Base-by-base conservation (phyloP, 2,329 filamentous ascomycete species). In the Penicillium decumbens region DNA sequence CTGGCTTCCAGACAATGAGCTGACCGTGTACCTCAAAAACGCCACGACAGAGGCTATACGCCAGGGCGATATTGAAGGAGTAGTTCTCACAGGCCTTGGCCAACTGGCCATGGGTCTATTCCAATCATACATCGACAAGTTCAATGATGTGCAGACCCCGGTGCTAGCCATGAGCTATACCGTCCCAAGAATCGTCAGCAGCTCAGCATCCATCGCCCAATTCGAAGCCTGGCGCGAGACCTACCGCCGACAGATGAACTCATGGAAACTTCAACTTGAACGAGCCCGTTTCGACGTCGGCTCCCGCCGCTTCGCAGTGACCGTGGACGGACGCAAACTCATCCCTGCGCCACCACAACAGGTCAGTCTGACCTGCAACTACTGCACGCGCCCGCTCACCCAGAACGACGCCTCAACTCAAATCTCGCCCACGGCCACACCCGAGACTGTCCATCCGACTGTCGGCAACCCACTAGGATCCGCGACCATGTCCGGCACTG, bases 181-280 rank as follows among this genome's bases (percentile, higher is more conserved):
- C 0, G 78, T 80, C 41, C 81, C 82, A 0, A 73, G 79, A 0
- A 82, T 82, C 62, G 73, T 84, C 51, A 75, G 77, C 55, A 78
- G 82, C 53, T 49, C 61, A 35, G 70, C 77, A 38, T 72, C 76
- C 56, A 75, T 80, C 53, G 54, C 73, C 0, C 77, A 77, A 49
- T 83, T 80, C 66, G 70, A 77, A 41, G 72, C 79, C 54, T 85
- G 82, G 82, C 79, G 79, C 54, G 78, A 83, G 51, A 77, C 76
- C 4, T 85, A 85, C 62, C 77, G 82, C 50, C 70, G 73, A 53
- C 76, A 79, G 47, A 80, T 85, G 69, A 82, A 84, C 58, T 74
- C 74, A 7, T 84, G 81, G 80, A 79, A 79, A 46, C 72, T 81
- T 7, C 82, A 83, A 58, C 71, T 80, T 24, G 74, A 82, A 51